Evolutionary conservation across 108 stramenopile genomes (phyloP).

Genomic region (Cyclotella kingstonii): DNA sequence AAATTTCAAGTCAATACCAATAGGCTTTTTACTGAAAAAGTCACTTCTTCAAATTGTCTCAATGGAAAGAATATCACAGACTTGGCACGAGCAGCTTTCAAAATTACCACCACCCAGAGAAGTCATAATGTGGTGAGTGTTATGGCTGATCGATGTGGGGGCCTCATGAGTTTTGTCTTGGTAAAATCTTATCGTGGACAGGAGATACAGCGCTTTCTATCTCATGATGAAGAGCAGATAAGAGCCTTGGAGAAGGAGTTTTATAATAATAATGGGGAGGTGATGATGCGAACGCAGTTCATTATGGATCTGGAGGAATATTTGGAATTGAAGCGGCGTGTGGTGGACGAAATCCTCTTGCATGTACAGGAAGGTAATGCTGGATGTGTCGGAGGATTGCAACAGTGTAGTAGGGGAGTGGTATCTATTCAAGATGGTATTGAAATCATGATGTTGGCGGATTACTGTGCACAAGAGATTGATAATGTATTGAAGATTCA

Average conservation of each 20-base stretch:
- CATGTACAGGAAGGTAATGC: conserved; percentile 19
- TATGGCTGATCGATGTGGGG: conserved; percentile 83
- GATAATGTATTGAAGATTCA: conserved; percentile 10
- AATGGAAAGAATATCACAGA: conserved; percentile 52
- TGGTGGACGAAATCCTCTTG: conserved; percentile 43
- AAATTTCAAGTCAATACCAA: conserved; percentile 60
- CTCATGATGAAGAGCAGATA: conserved; percentile 53
- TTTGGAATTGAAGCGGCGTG: conserved; percentile 60
- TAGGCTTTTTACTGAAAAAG: conserved; percentile 57
- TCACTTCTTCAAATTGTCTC: conserved; percentile 23
- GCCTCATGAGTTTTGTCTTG: conserved; percentile 67
- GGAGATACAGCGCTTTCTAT: conserved; percentile 56
- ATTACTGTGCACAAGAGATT: conserved; percentile 51
- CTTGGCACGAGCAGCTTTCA: conserved; percentile 67
- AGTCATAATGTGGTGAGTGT: conserved; percentile 54
- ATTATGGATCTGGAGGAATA: conserved; percentile 76
- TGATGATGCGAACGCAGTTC: conserved; percentile 78
- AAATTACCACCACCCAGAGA: conserved; percentile 58
- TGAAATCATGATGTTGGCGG: conserved; percentile 72
- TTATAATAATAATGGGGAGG: conserved; percentile 45
- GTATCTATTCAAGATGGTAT: conserved; percentile 69
- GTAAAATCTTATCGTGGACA: conserved; percentile 58
- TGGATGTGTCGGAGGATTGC: background rate
- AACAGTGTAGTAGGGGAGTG: conserved; percentile 33
- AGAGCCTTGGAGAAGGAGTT: conserved; percentile 41